Evolutionary conservation across 2,329 filamentous ascomycete species (phyloP).

Genomic region (Verticillium tricorpus): DNA sequence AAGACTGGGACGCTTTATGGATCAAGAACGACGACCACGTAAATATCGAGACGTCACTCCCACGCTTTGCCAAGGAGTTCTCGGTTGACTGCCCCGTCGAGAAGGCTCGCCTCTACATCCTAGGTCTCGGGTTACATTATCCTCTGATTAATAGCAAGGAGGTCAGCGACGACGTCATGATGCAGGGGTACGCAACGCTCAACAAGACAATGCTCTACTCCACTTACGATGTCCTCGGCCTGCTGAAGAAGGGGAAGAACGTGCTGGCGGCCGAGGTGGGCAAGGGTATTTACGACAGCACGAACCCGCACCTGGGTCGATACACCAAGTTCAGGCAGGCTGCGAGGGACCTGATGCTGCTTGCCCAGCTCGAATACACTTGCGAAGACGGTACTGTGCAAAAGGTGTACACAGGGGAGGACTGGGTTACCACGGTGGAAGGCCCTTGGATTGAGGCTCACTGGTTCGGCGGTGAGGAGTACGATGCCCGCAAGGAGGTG

Average conservation of each 20-base stretch:
- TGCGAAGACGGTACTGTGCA: conserved; percentile 3
- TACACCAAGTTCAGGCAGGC: conserved; percentile 10
- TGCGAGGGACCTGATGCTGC: conserved; percentile 5
- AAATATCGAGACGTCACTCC: too few relatives aligned
- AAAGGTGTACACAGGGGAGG: conserved; percentile 1
- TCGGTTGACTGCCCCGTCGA: too few relatives aligned
- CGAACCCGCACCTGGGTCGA: conserved; percentile 5
- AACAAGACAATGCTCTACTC: conserved; percentile 12
- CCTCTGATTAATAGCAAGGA: too few relatives aligned
- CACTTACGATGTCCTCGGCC: conserved; percentile 4
- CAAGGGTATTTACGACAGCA: conserved; percentile 9
- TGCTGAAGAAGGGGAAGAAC: conserved; percentile 6
- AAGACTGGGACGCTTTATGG: too few relatives aligned
- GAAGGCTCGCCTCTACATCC: too few relatives aligned
- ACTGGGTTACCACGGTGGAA: conserved; percentile 6
- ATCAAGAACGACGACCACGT: too few relatives aligned
- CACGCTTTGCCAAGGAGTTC: too few relatives aligned
- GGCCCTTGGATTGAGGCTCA: conserved; percentile 7
- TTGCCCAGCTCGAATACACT: conserved; percentile 11
- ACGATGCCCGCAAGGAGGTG: conserved; percentile 7
- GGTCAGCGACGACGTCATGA: too few relatives aligned
- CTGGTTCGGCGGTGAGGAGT: conserved; percentile 12
- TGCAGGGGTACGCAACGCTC: too few relatives aligned
- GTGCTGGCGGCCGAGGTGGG: conserved; percentile 8
- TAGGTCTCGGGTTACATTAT: too few relatives aligned